Conservation (phyloP, 2,329 filamentous ascomycete genomes). For the Pyrenochaeta sp. region DNA sequence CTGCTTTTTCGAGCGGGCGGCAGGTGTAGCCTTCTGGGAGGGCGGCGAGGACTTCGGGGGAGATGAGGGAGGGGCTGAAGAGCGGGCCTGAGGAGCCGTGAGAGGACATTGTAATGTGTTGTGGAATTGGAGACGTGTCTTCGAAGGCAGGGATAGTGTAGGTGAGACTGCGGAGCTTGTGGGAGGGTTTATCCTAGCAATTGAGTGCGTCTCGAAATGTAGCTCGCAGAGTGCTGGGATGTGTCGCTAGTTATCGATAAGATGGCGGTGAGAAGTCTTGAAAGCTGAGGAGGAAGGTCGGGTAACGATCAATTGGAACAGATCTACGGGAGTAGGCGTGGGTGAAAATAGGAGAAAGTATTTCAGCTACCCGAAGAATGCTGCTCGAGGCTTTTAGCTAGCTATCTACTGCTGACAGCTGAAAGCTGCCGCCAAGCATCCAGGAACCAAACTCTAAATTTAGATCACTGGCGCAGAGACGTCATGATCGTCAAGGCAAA, state of each 20-base stretch:
- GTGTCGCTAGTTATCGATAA: conserved; percentile 33
- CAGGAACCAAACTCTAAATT: conserved; percentile 17
- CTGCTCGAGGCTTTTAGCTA: not conserved
- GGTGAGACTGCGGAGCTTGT: not conserved
- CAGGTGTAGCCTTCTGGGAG: conserved; percentile 85
- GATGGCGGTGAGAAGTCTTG: conserved; percentile 27
- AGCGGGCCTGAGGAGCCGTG: conserved; percentile 62
- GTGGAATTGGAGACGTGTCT: not conserved
- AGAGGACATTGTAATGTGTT: conserved; percentile 15
- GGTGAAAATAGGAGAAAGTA: not conserved
- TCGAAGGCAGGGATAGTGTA: not conserved
- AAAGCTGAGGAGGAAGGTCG: not conserved
- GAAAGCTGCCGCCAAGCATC: conserved; percentile 2
- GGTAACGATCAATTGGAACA: not conserved
- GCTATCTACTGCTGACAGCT: conserved; percentile 4
- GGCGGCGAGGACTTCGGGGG: conserved; percentile 72
- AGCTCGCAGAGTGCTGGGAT: not conserved
- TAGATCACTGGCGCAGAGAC: conserved; percentile 8
- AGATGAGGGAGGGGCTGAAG: conserved; percentile 81
- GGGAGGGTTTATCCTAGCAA: conserved; percentile 1
- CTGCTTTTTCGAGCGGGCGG: conserved; percentile 78
- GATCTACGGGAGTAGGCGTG: not conserved
- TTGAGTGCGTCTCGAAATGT: not conserved
- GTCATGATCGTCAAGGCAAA: conserved; percentile 7
- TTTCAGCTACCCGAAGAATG: not conserved